Evolutionary conservation across 805 yeast genomes (phyloP), one percentile per base, ranked within the genome.

Genomic region (Teunomyces tritomae): DNA sequence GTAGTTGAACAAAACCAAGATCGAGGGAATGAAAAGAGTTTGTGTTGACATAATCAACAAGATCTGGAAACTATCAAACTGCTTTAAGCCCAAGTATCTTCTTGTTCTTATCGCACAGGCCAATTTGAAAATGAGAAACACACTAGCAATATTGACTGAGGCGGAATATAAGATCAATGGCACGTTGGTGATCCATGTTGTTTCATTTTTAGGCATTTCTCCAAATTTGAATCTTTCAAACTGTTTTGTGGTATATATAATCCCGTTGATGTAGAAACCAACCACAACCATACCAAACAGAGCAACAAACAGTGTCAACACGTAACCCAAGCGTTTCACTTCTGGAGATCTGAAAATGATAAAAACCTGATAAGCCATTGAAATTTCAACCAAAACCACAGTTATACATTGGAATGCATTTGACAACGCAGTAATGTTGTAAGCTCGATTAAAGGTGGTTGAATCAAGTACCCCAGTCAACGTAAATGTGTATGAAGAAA

Each of bases 51-150:
- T 88, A 46, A 91, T 85, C 49, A 89, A 67, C 39, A 94, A 67
- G 30, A 90, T 81, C 62, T 89, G 96, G 62, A 87, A 80, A 24
- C 87, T 82, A 52, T 85, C 91, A 59, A 91, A 89, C 61, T 89
- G 96, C 59, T 77, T 82, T 49, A 89, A 70, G 0, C 99, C 99
- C 43, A 91, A 63, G 51, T 70, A 79, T 46, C 89, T 75, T 64
- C 99, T 79, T 4, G 89, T 77, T 48, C 82, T 75, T 24, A 89
- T 78, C 0, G 96, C 96, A 40, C 78, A 46, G 24, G 74, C 61
- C 44, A 94, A 73, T 63, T 92, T 94, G n/a, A 70, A 57, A 5
- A 83, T 63, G 32, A 92, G 71, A 28, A 88, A 67, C 1, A 79
- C 51, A 29, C 89, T 79, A 71, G 82, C 81, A 28, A 85, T 61